Evolutionary conservation across 352 stramenopile species (phyloP), one percentile per base, ranked within the genome.

Genomic region (Pythium folliculosum): DNA sequence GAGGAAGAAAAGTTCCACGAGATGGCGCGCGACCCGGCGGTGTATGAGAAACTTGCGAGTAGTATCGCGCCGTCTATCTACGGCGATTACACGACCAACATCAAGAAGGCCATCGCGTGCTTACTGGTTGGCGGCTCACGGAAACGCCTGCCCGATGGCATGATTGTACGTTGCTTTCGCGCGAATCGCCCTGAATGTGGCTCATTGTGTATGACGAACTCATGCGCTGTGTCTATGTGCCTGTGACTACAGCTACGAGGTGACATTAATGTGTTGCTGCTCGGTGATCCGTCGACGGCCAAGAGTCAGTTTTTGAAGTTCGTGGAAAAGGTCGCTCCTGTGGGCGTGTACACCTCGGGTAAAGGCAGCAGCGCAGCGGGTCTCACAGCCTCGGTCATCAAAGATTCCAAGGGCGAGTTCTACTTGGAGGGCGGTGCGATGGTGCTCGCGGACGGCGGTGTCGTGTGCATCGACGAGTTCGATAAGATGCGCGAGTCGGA

Each of bases 241-340:
- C 14, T 61, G 35, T 25, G 22, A 6, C 21, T 48, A 5, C 55
- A 84, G 64, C 80, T 99, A 2, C 80, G 98, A 50, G 97, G 98
- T 52, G 98, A 99, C 69, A 99, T 99, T 63, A 99, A 99, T 69
- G 91, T 99, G 17, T 80, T 99, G 25, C 68, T 99, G 22, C 78
- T 99, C 17, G 97, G 98, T 45, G 97, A 99, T 82, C 98, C 97
- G 3, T 98, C 89, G 54, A 99, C 96, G 0, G 97, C 96, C 50
- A 99, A 99, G 76, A 97, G 82, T 38, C 97, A 99, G 73, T 99
- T 99, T 73, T 75, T 99, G 10, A 99, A 99, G 69, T 99, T 99
- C 78, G 88, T 92, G 0, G 91, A 98, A 70, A 97, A 96, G 67
- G 94, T 99, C 14, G 96, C 97, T 3, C 98, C 98, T 1, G 91